Base-by-base conservation (phyloP, 2,329 filamentous ascomycete species). In the Rachicladosporium sp. region DNA sequence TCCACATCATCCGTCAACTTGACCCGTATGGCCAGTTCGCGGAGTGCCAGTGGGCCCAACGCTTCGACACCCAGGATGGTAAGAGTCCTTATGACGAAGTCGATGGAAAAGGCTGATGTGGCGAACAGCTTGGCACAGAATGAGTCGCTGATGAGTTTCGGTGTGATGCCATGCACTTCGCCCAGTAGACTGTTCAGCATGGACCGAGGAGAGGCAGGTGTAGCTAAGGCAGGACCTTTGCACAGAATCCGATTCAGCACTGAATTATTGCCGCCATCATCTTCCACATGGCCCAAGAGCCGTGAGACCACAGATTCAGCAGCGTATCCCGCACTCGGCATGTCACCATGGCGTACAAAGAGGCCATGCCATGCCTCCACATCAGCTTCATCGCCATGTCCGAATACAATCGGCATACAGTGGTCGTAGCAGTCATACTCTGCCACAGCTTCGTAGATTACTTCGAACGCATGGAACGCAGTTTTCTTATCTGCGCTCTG, bases 101-200 rank as follows among this genome's bases (percentile, higher is more conserved):
- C 77, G 7, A 87, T 66, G 1, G 79, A 74, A 13, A 91, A 71
- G 58, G 83, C 82, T 42, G 69, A 79, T 2, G 78, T 82, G 7
- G 87, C 87, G 56, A 94, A 88, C 64, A 86, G 77, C 46, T 79
- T 74, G n/a, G 87, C 82, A 11, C 82, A 80, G 23, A 93, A 71
- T 1, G 67, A 62, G 56, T 91, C 84, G 51, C 74, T 80, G 35
- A 69, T 58, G 31, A 62, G 56, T 30, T 67, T 65, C n/a, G 62
- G 60, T 27, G 61, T 62, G 38, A 63, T 61, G 21, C 66, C 53
- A 40, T 63, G 59, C 4, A 56, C 62, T 29, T 63, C 60, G 10
- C 65, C 65, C 6, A 57, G 52, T 51, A 37, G 19, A 19, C 39
- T 35, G 11, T 49, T 57, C 53, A 62, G 50, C 4, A 57, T 53